A percentile compares a stretch with the other conserved stretches of the same genome.
Evolutionary conservation across 441 rosid genomes (phyloP).

Genomic region (Mallotus repandus): DNA sequence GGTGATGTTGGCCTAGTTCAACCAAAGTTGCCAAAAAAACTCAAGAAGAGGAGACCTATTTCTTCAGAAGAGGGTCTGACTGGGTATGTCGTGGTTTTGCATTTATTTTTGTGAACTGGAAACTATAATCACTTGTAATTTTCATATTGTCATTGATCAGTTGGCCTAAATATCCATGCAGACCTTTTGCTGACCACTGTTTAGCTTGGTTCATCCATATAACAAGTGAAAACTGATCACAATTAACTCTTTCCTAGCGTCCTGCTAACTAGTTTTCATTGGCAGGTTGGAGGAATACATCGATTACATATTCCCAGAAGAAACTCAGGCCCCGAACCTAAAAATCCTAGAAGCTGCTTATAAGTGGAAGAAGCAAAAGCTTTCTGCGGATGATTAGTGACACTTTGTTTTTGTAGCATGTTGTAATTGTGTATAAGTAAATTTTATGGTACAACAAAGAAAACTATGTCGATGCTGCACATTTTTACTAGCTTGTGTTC

Average conservation of each 20-base stretch:
- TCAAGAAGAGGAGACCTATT: constrained; percentile 67
- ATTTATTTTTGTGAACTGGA: neutral
- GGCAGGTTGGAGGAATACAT: constrained; percentile 77
- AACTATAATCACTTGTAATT: neutral
- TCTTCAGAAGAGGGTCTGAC: constrained; percentile 60
- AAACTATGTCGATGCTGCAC: too few species aligned
- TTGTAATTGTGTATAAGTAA: too few species aligned
- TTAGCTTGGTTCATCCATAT: too few species aligned
- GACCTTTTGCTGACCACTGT: too few species aligned
- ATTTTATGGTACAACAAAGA: too few species aligned
- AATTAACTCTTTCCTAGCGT: neutral
- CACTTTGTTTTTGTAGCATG: too few species aligned
- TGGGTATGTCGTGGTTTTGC: constrained; percentile 53
- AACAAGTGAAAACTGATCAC: too few species aligned
- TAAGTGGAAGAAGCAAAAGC: constrained; percentile 80
- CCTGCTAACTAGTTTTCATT: constrained; percentile 7
- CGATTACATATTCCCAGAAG: constrained; percentile 85
- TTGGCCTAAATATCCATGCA: too few species aligned
- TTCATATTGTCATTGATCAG: neutral
- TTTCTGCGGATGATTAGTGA: neutral
- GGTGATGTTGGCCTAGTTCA: constrained; percentile 73
- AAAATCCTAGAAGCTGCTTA: constrained; percentile 87
- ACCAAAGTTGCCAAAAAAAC: constrained; percentile 80
- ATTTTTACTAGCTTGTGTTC: too few species aligned
- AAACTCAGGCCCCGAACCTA: constrained; percentile 68